phyloP scores from a whole-genome alignment of 2,329 filamentous ascomycete species.

The Alternaria ventricosa region DNA sequence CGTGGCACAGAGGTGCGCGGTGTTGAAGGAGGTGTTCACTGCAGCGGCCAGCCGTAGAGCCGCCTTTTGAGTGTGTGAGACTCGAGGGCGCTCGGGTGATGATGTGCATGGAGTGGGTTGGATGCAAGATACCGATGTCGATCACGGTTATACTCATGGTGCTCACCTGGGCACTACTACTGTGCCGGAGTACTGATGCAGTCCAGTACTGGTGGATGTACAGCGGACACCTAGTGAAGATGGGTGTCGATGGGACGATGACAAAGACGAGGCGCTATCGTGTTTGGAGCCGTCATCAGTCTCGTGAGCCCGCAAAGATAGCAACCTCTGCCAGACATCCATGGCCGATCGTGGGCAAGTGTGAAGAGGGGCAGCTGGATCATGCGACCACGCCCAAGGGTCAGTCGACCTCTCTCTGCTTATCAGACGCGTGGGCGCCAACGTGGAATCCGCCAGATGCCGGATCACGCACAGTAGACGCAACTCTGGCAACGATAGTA shows the following conservation, averaged over 20 bases:
- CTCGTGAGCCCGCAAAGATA: slow-evolving; percentile 25
- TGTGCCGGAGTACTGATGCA: neutral
- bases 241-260: neutral
- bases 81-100: neutral
- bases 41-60: slow-evolving; percentile 23
- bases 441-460: slow-evolving; percentile 3
- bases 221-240: slow-evolving; percentile 4
- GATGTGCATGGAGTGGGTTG: neutral
- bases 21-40: slow-evolving; percentile 13
- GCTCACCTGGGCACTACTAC: neutral
- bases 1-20: slow-evolving; percentile 17
- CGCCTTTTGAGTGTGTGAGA: slow-evolving; percentile 1
- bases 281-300: slow-evolving; percentile 10
- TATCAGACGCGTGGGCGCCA: slow-evolving; percentile 23
- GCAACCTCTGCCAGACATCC: neutral
- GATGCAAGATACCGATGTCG: slow-evolving; percentile 12
- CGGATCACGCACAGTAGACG: neutral
- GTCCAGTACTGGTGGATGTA: slow-evolving; percentile 2
- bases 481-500: neutral
- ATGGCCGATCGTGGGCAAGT: slow-evolving; percentile 22
- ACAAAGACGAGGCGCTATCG: neutral
- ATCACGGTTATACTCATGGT: slow-evolving; percentile 16
- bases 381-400: slow-evolving; percentile 32
- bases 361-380: slow-evolving; percentile 34
- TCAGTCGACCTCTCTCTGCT: slow-evolving; percentile 19